Base-by-base conservation (phyloP, 2,329 filamentous ascomycete genomes). In the Phialophora tarda region DNA sequence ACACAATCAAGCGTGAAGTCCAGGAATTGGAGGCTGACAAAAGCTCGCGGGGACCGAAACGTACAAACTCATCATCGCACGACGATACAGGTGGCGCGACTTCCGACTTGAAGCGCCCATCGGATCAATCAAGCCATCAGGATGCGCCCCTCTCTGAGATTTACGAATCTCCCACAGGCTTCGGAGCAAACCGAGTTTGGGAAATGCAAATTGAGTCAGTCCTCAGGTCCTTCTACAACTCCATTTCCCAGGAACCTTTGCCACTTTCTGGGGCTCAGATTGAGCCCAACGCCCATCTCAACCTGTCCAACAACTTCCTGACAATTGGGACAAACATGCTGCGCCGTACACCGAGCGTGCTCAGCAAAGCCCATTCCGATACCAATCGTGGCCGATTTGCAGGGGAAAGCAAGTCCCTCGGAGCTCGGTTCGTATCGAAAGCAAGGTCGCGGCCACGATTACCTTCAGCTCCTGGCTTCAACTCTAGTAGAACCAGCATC, bases 291-390 rank as follows among this genome's bases (percentile, higher is more conserved):
- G 32, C 32, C 3, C 59, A 64, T n/a, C 34, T 50, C 14, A 64
- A 57, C 48, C 56, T 65, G 38, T 64, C 68, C 11, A 88, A 84
- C 74, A 87, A 85, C 58, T 83, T 97, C 30, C 89, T 92, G 2
- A 90, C 93, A 12, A 89, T 90, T 74, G 78, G 79, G 41, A 79
- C 79, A 32, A 85, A 85, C 64, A 88, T 91, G 81, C 83, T 98
- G 53, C 92, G 93, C 75, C 89, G 95, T 54, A 93, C 88, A 50
- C 94, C 94, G 0, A 97, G 93, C 75, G 91, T 95, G 5, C 84
- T 98, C 66, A 97, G 93, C 83, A 97, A 96, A 79, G 88, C 93
- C 32, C 92, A 93, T 0, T 98, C 95, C 0, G 95, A 98, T 72
- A 88, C 86, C 62, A 86, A 84, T 21, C 88, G 92, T 60, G 91